A percentile compares a stretch with the other conserved stretches of the same genome.
phyloP scores from a whole-genome alignment of 306 rosid species.

The Inga oerstediana region DNA sequence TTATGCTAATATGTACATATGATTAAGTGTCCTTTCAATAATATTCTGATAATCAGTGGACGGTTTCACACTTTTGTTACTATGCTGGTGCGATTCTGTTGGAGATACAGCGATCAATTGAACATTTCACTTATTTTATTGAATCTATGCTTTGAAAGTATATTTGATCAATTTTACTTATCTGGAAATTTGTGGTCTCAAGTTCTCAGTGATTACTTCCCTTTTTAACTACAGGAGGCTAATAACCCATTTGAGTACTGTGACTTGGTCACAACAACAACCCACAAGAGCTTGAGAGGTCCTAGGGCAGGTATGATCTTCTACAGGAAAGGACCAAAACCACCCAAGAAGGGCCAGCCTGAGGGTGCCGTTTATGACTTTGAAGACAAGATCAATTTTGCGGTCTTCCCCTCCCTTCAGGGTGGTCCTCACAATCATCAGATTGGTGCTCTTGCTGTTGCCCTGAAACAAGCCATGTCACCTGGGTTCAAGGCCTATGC shows the following conservation, averaged over 20 bases:
- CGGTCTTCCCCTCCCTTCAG: conserved; percentile 95
- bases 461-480: conserved; percentile 70
- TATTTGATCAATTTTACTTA: background rate
- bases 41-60: background rate
- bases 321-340: conserved; percentile 89
- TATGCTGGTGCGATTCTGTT: background rate
- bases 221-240: conserved; percentile 64
- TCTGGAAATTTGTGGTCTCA: background rate
- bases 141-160: background rate
- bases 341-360: conserved; percentile 92
- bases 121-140: background rate
- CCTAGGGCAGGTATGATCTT: conserved; percentile 99
- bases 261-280: conserved; percentile 90
- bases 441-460: conserved; percentile 96
- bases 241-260: conserved; percentile 81
- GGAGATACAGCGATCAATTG: background rate
- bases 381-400: conserved; percentile 91
- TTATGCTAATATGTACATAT: background rate
- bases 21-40: background rate
- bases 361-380: conserved; percentile 84
- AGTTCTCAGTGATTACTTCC: background rate
- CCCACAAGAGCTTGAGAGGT: conserved; percentile 95
- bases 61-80: background rate
- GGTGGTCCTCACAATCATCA: conserved; percentile 99
- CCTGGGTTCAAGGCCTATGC: conserved; percentile 92